Evolutionary conservation across 2,329 filamentous ascomycete genomes (phyloP).

Genomic region (Cladobotryum mycophilum): DNA sequence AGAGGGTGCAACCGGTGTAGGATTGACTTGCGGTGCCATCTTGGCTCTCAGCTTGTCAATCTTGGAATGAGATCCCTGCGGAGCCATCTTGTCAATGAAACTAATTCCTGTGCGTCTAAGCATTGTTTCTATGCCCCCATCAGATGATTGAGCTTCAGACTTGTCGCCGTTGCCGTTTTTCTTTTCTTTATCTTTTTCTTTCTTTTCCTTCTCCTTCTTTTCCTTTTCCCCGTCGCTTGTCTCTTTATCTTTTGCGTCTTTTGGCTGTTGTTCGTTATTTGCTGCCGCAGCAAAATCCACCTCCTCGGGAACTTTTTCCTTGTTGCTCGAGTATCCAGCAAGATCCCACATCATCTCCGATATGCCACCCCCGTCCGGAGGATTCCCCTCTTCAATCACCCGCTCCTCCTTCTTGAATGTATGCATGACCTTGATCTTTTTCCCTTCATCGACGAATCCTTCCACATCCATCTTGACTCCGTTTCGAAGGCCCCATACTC

Average conservation of each 20-base stretch:
- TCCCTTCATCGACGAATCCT: conserved; percentile 83
- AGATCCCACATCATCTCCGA: conserved; percentile 50
- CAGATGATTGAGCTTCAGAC: not conserved
- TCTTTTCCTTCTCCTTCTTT: not conserved
- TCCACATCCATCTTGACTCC: conserved; percentile 84
- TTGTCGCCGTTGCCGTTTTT: not conserved
- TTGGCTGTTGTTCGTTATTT: conserved; percentile 16
- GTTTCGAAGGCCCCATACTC: conserved; percentile 80
- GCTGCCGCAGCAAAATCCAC: conserved; percentile 26
- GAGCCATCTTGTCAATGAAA: conserved; percentile 27
- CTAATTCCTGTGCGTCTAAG: conserved; percentile 27
- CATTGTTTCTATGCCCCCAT: conserved; percentile 6
- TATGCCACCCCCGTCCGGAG: conserved; percentile 43
- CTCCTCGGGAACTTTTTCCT: conserved; percentile 31
- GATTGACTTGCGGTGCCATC: conserved; percentile 9
- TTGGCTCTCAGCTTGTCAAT: conserved; percentile 19
- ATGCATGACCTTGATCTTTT: conserved; percentile 76
- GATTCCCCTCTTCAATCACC: conserved; percentile 55
- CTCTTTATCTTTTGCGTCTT: not conserved
- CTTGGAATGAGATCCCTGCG: conserved; percentile 14
- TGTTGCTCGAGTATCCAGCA: conserved; percentile 32
- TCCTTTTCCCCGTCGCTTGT: not conserved
- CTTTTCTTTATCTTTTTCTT: not conserved
- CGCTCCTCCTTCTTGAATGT: conserved; percentile 71
- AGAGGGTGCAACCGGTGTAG: not conserved